phyloP scores from a whole-genome alignment of 2,329 filamentous ascomycete genomes.

The Leptodontidium sp. region DNA sequence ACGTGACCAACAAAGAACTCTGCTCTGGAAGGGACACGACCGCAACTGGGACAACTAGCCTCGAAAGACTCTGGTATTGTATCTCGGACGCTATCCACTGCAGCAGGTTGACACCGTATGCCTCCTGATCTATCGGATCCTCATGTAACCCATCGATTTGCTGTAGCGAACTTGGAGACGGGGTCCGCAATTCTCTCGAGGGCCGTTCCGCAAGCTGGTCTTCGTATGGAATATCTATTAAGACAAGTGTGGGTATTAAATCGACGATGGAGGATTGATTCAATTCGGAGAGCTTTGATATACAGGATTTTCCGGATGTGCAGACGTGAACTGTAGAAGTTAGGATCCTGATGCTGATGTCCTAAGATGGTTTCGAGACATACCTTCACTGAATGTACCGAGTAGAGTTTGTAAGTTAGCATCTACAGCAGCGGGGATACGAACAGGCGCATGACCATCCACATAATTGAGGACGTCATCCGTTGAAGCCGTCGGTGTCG shows the following conservation, averaged over 20 bases:
- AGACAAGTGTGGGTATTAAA: slow-evolving; percentile 61
- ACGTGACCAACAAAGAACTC: slow-evolving; percentile 28
- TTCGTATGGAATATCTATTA: slow-evolving; percentile 59
- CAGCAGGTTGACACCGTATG: slow-evolving; percentile 57
- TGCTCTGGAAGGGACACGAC: slow-evolving; percentile 47
- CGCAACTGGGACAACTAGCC: slow-evolving; percentile 58
- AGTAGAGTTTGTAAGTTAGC: slow-evolving; percentile 58
- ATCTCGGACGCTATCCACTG: slow-evolving; percentile 58
- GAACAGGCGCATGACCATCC: slow-evolving; percentile 28
- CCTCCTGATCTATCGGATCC: slow-evolving; percentile 50
- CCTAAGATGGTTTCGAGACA: slow-evolving; percentile 22
- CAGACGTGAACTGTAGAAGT: slow-evolving; percentile 59
- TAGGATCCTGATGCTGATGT: slow-evolving; percentile 32
- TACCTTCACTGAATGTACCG: slow-evolving; percentile 59
- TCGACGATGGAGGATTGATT: slow-evolving; percentile 54
- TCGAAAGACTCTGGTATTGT: slow-evolving; percentile 57
- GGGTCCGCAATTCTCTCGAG: slow-evolving; percentile 45
- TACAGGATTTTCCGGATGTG: slow-evolving; percentile 59
- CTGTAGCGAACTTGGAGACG: slow-evolving; percentile 46
- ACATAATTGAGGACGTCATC: slow-evolving; percentile 33
- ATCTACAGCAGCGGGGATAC: slow-evolving; percentile 50
- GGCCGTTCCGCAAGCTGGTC: slow-evolving; percentile 47
- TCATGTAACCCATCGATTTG: slow-evolving; percentile 51
- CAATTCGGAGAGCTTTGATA: slow-evolving; percentile 59
- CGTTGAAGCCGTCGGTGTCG: slow-evolving; percentile 43